phyloP scores from a whole-genome alignment of 2,329 filamentous ascomycete species.

The Neurospora sp. region DNA sequence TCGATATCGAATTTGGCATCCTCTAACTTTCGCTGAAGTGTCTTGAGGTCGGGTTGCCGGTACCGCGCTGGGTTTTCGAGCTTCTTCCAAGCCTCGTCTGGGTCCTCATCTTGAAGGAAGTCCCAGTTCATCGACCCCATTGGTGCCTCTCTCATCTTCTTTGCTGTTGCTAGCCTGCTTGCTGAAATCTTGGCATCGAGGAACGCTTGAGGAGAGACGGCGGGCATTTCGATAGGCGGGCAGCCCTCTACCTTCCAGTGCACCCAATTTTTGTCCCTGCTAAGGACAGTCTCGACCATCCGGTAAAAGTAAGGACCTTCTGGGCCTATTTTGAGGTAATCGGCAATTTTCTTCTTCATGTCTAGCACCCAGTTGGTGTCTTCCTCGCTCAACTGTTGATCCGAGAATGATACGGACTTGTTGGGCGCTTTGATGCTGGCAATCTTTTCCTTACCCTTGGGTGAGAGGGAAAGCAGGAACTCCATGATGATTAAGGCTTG shows the following conservation, averaged over 20 bases:
- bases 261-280: constrained; percentile 96
- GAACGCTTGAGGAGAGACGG: constrained; percentile 61
- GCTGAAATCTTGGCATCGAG: constrained; percentile 57
- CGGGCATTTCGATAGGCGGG: constrained; percentile 68
- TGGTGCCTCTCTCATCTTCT: constrained; percentile 56
- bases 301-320: constrained; percentile 92
- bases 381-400: constrained; percentile 67
- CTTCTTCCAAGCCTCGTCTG: constrained; percentile 50
- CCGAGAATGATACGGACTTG: constrained; percentile 75
- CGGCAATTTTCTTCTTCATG: constrained; percentile 69
- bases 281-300: constrained; percentile 93
- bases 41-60: constrained; percentile 57
- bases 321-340: constrained; percentile 68
- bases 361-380: constrained; percentile 80
- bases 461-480: constrained; percentile 83
- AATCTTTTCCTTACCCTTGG: constrained; percentile 71
- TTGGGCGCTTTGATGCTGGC: constrained; percentile 58
- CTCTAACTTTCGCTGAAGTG: constrained; percentile 63
- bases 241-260: constrained; percentile 96
- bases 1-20: constrained; percentile 79
- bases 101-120: constrained; percentile 62
- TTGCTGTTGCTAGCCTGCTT: constrained; percentile 57
- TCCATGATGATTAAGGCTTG: constrained; percentile 92
- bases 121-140: constrained; percentile 66
- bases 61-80: constrained; percentile 58